phyloP scores from a whole-genome alignment of 179 eudicot species.

The Corrigiola litoralis region DNA sequence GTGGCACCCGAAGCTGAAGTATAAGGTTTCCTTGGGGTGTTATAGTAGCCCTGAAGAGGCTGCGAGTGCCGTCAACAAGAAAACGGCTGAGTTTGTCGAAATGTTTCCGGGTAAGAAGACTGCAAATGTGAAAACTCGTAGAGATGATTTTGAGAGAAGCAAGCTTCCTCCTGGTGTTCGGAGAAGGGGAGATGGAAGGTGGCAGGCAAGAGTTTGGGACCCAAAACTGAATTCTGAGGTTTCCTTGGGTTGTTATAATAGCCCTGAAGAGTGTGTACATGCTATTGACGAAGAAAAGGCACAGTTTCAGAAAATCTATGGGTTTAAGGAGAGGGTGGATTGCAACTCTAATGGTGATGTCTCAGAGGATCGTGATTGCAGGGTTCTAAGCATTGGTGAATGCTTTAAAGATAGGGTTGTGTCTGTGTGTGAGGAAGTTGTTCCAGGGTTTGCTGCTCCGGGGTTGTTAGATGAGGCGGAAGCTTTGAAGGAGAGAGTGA shows the following conservation, averaged over 20 bases:
- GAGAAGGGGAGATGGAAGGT: background rate
- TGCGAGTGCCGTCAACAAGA: background rate
- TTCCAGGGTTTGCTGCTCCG: no score
- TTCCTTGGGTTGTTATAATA: background rate
- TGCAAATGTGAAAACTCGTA: background rate
- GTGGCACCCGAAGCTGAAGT: background rate
- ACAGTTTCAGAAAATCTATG: background rate
- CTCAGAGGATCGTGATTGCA: no score
- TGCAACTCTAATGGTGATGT: no score
- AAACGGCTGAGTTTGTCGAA: background rate
- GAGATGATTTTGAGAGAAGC: background rate
- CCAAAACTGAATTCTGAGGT: background rate
- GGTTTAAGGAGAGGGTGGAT: background rate
- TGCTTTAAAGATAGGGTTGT: no score
- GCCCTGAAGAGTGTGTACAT: background rate
- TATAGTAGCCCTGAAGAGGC: background rate
- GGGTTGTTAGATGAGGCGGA: no score
- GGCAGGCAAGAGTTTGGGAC: background rate
- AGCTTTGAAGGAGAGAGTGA: no score
- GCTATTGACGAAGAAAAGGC: background rate
- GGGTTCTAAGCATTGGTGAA: no score
- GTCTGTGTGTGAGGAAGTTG: no score
- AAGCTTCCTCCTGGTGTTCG: constrained; percentile 11
- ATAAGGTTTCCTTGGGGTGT: background rate
- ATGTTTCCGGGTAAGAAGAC: background rate